These are phyloP conservation scores for Paecilomyces dactylethromorphus DNA, from an alignment of 2,329 filamentous ascomycete species.

Conservation along the genomic window DNA sequence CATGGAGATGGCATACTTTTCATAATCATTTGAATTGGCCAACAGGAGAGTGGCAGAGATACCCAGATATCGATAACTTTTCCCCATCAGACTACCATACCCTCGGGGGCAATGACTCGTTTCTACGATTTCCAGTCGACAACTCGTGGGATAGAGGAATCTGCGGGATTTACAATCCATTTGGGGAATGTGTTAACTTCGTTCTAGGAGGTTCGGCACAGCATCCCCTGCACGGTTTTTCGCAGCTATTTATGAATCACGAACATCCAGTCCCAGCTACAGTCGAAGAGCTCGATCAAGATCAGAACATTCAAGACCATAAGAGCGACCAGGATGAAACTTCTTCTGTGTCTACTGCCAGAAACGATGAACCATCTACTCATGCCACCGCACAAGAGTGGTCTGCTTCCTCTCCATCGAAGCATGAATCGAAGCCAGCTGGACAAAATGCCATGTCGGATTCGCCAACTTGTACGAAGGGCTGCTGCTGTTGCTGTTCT, in stretches of 20 bases:
- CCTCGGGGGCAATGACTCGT: neutral
- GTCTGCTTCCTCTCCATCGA: neutral
- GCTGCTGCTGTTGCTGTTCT: neutral
- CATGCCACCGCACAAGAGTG: neutral
- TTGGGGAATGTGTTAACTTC: neutral
- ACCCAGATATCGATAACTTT: neutral
- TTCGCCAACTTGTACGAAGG: neutral
- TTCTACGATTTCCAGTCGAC: neutral
- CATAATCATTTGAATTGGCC: neutral
- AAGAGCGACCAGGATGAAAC: neutral
- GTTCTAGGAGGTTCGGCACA: neutral
- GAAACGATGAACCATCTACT: neutral
- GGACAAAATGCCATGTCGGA: neutral
- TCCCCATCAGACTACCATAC: neutral
- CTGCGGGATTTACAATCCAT: neutral
- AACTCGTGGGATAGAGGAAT: neutral
- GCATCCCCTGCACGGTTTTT: neutral
- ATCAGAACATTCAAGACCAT: neutral
- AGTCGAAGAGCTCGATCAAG: neutral
- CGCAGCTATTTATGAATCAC: neutral
- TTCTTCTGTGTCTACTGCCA: neutral
- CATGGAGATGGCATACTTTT: neutral
- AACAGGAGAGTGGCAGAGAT: neutral
- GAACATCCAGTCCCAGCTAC: neutral
- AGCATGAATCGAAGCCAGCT: neutral